A percentile compares a stretch with the other conserved stretches of the same genome.
phyloP scores from a whole-genome alignment of 2,329 filamentous ascomycete genomes.

The Colletotrichum phormii region DNA sequence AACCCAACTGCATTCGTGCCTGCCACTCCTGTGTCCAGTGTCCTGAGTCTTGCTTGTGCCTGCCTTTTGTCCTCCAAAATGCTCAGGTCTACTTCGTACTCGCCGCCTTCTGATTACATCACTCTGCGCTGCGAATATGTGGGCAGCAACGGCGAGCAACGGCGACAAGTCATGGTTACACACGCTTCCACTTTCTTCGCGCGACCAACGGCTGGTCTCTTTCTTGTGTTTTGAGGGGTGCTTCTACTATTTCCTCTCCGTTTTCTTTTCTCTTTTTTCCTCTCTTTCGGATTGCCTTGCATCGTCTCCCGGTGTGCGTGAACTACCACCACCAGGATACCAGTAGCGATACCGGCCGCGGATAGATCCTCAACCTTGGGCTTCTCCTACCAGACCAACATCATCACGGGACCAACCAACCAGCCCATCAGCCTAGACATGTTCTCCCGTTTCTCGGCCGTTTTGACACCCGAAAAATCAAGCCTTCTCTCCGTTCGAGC shows the following conservation, averaged over 20 bases:
- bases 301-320: background rate
- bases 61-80: constrained; percentile 3
- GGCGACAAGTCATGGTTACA: background rate
- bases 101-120: constrained; percentile 27
- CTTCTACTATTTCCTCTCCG: background rate
- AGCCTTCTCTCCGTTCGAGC: background rate
- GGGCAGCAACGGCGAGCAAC: background rate
- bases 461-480: background rate
- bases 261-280: background rate
- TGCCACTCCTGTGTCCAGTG: background rate
- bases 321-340: background rate
- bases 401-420: background rate
- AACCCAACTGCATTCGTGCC: background rate
- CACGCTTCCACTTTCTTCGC: background rate
- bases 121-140: constrained; percentile 2
- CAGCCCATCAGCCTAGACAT: background rate
- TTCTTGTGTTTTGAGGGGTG: background rate
- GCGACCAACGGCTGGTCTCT: background rate
- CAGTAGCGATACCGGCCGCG: background rate
- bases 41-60: background rate
- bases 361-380: background rate
- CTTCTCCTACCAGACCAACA: background rate
- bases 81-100: background rate
- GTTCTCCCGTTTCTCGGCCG: background rate
- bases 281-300: background rate